phyloP scores from a whole-genome alignment of 2,329 filamentous ascomycete species.

The Apiospora koreana region DNA sequence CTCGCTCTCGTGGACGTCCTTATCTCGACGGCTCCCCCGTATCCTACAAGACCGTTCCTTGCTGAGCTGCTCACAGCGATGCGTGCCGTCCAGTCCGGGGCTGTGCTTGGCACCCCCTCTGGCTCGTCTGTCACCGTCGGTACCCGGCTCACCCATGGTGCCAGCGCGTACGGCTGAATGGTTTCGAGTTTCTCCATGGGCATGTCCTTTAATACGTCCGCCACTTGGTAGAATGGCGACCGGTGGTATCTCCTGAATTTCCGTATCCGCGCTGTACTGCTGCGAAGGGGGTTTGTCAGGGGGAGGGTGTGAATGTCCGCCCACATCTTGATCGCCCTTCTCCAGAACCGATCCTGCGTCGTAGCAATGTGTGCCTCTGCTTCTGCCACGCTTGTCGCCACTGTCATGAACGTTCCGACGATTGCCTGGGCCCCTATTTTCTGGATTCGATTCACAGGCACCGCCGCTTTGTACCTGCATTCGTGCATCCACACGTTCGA shows the following conservation, averaged over 20 bases:
- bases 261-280: neutral
- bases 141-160: neutral
- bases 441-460: neutral
- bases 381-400: neutral
- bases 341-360: neutral
- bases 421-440: constrained; percentile 2
- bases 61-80: constrained; percentile 8
- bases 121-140: neutral
- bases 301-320: neutral
- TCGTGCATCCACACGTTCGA: constrained; percentile 1
- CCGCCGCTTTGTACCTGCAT: neutral
- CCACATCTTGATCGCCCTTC: neutral
- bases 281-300: neutral
- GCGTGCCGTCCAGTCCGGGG: neutral
- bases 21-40: constrained; percentile 2
- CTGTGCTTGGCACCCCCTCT: neutral
- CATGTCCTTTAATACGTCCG: constrained; percentile 10
- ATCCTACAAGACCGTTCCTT: constrained; percentile 9
- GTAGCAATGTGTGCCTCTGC: neutral
- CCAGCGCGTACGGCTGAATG: constrained; percentile 14
- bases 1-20: neutral
- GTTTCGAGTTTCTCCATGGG: constrained; percentile 15
- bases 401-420: neutral
- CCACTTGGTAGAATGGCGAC: constrained; percentile 18
- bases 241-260: constrained; percentile 13